Evolutionary conservation across 352 stramenopile species (phyloP).

Genomic region (Phytopythium cucurbitacearum): DNA sequence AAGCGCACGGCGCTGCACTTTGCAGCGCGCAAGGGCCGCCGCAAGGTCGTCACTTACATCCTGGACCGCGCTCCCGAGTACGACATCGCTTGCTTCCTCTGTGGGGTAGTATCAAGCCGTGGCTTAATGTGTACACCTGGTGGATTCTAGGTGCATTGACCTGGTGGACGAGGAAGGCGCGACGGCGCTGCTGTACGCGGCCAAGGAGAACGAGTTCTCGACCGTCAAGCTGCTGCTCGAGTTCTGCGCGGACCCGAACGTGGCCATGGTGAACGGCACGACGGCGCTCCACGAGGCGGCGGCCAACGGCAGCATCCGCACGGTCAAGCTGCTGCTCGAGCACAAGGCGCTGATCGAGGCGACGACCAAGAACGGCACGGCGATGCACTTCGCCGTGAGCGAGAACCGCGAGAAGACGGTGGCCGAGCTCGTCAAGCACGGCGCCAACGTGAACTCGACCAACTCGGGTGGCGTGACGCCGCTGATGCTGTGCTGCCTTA

Average conservation of each 20-base stretch:
- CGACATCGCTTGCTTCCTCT: slow-evolving; percentile 1
- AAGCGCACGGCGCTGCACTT: slow-evolving; percentile 81
- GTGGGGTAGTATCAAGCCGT: neutral
- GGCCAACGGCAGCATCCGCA: slow-evolving; percentile 60
- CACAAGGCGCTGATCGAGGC: slow-evolving; percentile 52
- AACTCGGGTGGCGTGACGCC: slow-evolving; percentile 74
- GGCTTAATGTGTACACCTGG: slow-evolving; percentile 3
- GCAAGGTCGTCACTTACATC: slow-evolving; percentile 74
- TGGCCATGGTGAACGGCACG: slow-evolving; percentile 55
- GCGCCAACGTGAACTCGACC: slow-evolving; percentile 58
- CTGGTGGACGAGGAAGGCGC: slow-evolving; percentile 67
- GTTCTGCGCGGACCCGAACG: slow-evolving; percentile 43
- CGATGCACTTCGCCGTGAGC: slow-evolving; percentile 79
- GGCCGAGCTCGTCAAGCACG: slow-evolving; percentile 48
- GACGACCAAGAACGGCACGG: slow-evolving; percentile 62
- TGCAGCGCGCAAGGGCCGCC: slow-evolving; percentile 64
- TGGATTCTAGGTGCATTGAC: slow-evolving; percentile 22
- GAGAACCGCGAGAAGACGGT: slow-evolving; percentile 77
- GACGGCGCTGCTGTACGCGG: slow-evolving; percentile 62
- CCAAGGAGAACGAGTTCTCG: slow-evolving; percentile 76
- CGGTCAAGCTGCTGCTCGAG: slow-evolving; percentile 50
- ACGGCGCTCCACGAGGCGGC: slow-evolving; percentile 66
- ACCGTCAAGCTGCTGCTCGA: slow-evolving; percentile 62
- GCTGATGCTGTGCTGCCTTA: slow-evolving; percentile 68
- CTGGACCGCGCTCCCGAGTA: slow-evolving; percentile 51